phyloP scores from a whole-genome alignment of 2,329 filamentous ascomycete genomes.

The Harringtonia aguacate region DNA sequence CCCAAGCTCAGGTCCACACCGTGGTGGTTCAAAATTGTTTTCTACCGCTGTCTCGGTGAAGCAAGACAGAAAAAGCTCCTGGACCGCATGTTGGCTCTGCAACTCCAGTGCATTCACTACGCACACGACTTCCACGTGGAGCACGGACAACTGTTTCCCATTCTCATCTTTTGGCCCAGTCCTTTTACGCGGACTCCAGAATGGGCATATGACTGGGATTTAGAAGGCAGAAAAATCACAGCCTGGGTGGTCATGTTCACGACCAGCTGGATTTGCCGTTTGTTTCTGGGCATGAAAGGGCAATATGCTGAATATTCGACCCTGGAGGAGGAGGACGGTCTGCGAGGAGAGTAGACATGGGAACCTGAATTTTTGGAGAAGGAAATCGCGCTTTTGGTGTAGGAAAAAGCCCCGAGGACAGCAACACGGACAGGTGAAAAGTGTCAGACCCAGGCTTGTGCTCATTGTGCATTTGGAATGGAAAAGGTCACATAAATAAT shows the following conservation, averaged over 20 bases:
- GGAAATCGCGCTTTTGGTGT: too few relatives aligned
- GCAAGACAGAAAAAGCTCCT: not conserved
- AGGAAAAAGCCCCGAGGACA: too few relatives aligned
- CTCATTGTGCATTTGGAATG: too few relatives aligned
- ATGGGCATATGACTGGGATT: not conserved
- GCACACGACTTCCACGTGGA: not conserved
- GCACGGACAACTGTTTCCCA: not conserved
- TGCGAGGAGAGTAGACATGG: not conserved
- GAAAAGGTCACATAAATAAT: too few relatives aligned
- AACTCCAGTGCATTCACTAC: not conserved
- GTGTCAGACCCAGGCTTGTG: too few relatives aligned
- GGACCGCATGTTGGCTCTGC: not conserved
- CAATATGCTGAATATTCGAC: not conserved
- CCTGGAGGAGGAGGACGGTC: not conserved
- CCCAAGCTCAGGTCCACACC: not conserved
- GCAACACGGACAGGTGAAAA: too few relatives aligned
- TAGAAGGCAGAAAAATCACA: not conserved
- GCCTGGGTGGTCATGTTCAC: not conserved
- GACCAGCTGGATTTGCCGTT: not conserved
- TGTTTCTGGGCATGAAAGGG: not conserved
- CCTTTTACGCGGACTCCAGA: not conserved
- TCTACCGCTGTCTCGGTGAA: not conserved
- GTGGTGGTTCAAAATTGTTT: not conserved
- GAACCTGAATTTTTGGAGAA: not conserved
- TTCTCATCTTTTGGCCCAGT: not conserved